Evolutionary conservation across 2,329 filamentous ascomycete genomes (phyloP).

Genomic region (Microdochium nivale): DNA sequence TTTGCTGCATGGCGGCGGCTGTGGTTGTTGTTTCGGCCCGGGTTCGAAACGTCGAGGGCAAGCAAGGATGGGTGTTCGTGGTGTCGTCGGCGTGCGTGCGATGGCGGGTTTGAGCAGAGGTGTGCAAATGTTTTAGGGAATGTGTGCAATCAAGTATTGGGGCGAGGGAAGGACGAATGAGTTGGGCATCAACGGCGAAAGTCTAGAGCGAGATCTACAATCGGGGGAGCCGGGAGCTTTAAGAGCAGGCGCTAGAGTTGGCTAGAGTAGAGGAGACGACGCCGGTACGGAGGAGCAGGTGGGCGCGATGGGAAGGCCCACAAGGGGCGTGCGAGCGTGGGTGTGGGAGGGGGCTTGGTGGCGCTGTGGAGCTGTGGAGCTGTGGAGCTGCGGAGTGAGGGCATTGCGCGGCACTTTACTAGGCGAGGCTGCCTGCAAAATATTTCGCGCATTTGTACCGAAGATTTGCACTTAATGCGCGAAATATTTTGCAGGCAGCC

Average conservation of each 20-base stretch:
- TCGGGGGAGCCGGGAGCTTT: background rate
- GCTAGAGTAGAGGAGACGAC: background rate
- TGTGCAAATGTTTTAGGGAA: background rate
- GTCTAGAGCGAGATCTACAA: background rate
- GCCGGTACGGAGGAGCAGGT: too few relatives aligned
- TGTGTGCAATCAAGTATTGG: background rate
- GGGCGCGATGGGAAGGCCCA: background rate
- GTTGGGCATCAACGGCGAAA: background rate
- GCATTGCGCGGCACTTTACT: too few relatives aligned
- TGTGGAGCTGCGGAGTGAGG: too few relatives aligned
- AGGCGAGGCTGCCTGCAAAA: too few relatives aligned
- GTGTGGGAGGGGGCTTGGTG: too few relatives aligned
- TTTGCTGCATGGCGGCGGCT: conserved; percentile 7
- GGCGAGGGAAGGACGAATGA: background rate
- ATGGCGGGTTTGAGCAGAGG: background rate
- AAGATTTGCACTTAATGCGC: too few relatives aligned
- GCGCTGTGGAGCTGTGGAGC: too few relatives aligned
- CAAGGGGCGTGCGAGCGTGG: too few relatives aligned
- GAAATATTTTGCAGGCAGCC: too few relatives aligned
- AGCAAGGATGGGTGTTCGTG: too few relatives aligned
- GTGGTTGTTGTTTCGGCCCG: conserved; percentile 3
- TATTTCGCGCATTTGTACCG: too few relatives aligned
- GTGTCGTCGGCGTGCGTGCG: background rate
- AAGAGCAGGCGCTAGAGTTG: background rate
- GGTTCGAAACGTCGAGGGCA: too few relatives aligned